A percentile compares a stretch with the other conserved stretches of the same genome.
phyloP scores from a whole-genome alignment of 176 grass and related monocot genomes.

The Triticum turgidum region DNA sequence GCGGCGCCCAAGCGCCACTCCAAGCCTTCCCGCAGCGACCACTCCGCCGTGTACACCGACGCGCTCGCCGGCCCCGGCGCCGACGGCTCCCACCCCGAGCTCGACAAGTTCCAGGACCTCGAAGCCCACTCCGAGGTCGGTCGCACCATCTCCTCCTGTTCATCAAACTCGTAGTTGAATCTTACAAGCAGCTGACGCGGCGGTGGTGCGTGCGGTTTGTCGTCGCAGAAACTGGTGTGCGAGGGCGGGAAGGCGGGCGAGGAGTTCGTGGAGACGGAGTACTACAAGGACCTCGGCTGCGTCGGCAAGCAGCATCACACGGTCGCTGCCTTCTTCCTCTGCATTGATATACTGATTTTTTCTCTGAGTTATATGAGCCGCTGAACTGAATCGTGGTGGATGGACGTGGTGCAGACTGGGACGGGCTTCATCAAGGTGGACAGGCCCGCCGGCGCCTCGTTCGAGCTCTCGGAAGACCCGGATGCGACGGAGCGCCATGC shows the following conservation, averaged over 20 bases:
- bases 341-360: background rate
- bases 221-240: conserved; percentile 49
- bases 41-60: conserved; percentile 53
- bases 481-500: conserved; percentile 33
- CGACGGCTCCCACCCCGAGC: conserved; percentile 51
- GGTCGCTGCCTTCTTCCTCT: background rate
- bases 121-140: conserved; percentile 56
- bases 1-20: conserved; percentile 73
- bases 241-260: conserved; percentile 53
- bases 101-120: conserved; percentile 62
- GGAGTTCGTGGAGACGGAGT: conserved; percentile 83
- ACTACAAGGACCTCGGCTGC: conserved; percentile 74
- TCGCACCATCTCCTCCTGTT: background rate
- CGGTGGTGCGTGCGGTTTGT: background rate
- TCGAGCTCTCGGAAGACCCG: conserved; percentile 29
- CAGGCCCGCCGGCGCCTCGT: conserved; percentile 33
- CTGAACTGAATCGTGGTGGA: background rate
- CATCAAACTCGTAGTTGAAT: no score
- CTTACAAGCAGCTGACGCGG: no score
- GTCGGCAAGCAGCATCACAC: conserved; percentile 91
- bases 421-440: conserved; percentile 92
- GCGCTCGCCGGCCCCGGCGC: conserved; percentile 29
- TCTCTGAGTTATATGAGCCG: no score
- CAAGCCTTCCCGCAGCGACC: conserved; percentile 83
- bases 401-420: conserved; percentile 56